Evolutionary conservation across 345 rosid species (phyloP).

Genomic region (Anacardium occidentale): DNA sequence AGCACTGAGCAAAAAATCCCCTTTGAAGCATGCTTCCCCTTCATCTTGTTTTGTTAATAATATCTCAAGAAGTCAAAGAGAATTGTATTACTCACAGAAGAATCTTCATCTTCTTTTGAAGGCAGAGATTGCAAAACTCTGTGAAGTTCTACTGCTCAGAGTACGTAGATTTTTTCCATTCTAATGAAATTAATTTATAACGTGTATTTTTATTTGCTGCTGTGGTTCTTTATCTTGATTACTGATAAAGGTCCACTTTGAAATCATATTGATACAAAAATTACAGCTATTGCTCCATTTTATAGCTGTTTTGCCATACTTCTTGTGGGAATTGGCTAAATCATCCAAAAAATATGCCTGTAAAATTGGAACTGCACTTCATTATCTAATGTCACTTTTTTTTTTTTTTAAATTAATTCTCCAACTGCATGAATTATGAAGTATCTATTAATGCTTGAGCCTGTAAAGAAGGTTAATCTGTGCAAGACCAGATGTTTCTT

Average conservation of each 20-base stretch:
- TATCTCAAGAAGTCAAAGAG: constrained; percentile 34
- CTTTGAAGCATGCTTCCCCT: constrained; percentile 20
- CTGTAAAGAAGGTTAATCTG: background rate
- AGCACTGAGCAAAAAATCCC: constrained; percentile 19
- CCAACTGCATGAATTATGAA: background rate
- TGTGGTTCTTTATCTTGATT: background rate
- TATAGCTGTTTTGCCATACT: background rate
- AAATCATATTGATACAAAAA: background rate
- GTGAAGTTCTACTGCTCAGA: constrained; percentile 56
- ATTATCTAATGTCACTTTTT: background rate
- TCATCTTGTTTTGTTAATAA: constrained; percentile 22
- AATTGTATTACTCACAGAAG: constrained; percentile 51
- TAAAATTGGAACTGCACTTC: background rate
- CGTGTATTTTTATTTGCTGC: background rate
- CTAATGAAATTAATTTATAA: constrained; percentile 16
- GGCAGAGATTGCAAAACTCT: constrained; percentile 62
- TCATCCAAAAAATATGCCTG: background rate
- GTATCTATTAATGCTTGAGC: no score
- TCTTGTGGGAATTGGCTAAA: background rate
- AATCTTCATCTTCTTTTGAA: constrained; percentile 58
- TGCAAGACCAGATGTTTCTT: background rate
- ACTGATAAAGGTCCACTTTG: background rate
- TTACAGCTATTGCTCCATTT: background rate
- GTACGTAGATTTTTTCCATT: constrained; percentile 42
- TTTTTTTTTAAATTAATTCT: no score